phyloP scores from a whole-genome alignment of 2,329 filamentous ascomycete genomes.

The Beauveria sp. region DNA sequence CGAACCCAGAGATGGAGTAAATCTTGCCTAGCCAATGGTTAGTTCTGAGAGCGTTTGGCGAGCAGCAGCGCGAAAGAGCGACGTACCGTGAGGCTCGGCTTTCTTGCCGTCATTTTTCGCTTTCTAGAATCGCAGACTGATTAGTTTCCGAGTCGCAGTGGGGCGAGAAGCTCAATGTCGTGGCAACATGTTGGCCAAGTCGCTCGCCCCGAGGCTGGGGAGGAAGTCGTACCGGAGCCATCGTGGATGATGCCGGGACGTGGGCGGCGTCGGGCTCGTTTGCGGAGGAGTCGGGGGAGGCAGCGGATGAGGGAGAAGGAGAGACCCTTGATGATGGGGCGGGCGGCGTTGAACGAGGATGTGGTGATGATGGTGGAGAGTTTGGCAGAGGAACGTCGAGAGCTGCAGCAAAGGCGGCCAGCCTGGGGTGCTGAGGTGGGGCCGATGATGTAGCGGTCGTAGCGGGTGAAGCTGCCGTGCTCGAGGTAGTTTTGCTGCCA shows the following conservation, averaged over 20 bases:
- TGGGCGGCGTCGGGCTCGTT: constrained; percentile 21
- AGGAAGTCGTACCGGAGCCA: constrained; percentile 46
- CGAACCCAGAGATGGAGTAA: constrained; percentile 56
- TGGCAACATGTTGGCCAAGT: constrained; percentile 6
- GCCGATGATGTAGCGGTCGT: constrained; percentile 25
- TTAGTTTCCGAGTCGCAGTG: constrained; percentile 18
- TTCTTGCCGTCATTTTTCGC: constrained; percentile 31
- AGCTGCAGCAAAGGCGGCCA: constrained; percentile 19
- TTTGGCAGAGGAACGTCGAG: constrained; percentile 32
- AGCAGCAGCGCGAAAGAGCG: not conserved
- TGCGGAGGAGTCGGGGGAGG: constrained; percentile 20
- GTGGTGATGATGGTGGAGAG: constrained; percentile 32
- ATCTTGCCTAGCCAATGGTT: constrained; percentile 43
- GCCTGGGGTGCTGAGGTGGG: constrained; percentile 13
- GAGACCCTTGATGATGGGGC: constrained; percentile 15
- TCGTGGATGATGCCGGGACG: constrained; percentile 33
- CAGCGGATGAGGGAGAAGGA: constrained; percentile 22
- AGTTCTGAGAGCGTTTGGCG: not conserved
- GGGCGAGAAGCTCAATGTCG: not conserved
- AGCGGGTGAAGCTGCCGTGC: constrained; percentile 14
- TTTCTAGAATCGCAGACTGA: constrained; percentile 20
- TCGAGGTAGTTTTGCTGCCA: not conserved
- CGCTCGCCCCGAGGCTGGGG: constrained; percentile 13
- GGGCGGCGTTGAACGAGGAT: constrained; percentile 24
- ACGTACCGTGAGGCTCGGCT: constrained; percentile 32